Base-by-base conservation (phyloP, 2,329 filamentous ascomycete species). In the Cordyceps tenuipes region DNA sequence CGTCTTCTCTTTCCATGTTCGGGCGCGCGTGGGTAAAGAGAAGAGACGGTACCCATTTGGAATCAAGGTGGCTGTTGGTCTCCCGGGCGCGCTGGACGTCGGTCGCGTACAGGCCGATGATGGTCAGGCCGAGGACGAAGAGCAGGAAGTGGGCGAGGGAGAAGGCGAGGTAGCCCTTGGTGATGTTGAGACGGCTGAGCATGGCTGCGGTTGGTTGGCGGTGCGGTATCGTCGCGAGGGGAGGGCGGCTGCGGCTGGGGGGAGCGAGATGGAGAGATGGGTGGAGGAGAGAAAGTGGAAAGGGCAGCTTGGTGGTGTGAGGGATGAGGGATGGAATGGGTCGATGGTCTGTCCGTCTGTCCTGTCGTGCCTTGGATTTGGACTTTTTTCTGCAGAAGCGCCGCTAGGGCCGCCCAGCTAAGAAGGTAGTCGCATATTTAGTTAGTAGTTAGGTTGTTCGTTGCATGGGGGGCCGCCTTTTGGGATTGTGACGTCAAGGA, bases 61-160 rank as follows among this genome's bases (percentile, higher is more conserved):
- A 78, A 68, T 89, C 82, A 2, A 76, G 71, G 63, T 82, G 79
- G 46, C 76, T 76, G 58, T 78, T 69, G 5, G 76, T 70, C 19
- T 82, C 73, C 43, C 75, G 70, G 1, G 84, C 82, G 23, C 73
- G 72, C 62, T 83, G 73, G 6, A 94, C 75, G 68, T 93, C 88
- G 26, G 80, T 74, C 41, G 85, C 89, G 65, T 94, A 96, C 21
- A 96, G 82, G 1, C 88, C 91, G 64, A 87, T 86, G 59, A 94
- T 88, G 1, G 88, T 82, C 61, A 96, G 74, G 15, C 85, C 90
- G 64, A 95, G 79, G 61, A 89, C 80, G 68, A 96, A 86, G 68
- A 93, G 89, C 62, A 87, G 74, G 71, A 92, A 79, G 70, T 92
- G 88, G n/a, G 91, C 74, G 64, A 80, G 64, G 26, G 79, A 75